Base-by-base conservation (phyloP, 352 stramenopile genomes). In the Globisporangium nagaii region DNA sequence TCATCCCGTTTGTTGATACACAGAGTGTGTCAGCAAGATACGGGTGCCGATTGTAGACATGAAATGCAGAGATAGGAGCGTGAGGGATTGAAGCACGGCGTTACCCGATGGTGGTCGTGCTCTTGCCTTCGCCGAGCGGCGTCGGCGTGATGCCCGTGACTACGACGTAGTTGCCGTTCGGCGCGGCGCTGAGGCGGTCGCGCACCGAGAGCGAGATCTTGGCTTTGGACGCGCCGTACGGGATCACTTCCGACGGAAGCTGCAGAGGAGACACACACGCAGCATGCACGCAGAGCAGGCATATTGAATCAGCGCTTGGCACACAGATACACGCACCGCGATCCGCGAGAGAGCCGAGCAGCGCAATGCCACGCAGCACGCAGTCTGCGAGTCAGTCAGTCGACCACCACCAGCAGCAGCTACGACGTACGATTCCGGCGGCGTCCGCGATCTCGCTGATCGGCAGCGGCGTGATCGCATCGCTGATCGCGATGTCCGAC, bases 131-230 rank as follows among this genome's bases (percentile, higher is more conserved):
- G 6, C 96, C 96, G 11, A 99, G 72, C 6, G 96, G 96, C 25
- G 97, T 99, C 5, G 97, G 97, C 58, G 98, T 99, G 66, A 99
- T 98, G 27, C 96, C 97, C 43, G 90, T 97, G 4, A 97, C 85
- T 10, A 98, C 93, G 25, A 99, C 89, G 68, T 99, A 99, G 75
- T 99, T 98, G 53, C 93, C 96, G 50, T 98, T 90, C 2, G 77
- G 66, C 20, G 73, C 62, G 57, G 91, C 74, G 45, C 88, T 79
- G 34, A 98, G 78, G 35, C 93, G 87, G 53, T 97, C 76, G 30
- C 89, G 87, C 56, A 98, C 84, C 8, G 55, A 65, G 17, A 99
- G 74, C 55, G 84, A 84, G 57, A 98, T 93, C 75, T 98, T 98
- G 45, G 88, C 88, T 63, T 98, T 98, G 62, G 73, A 79, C 25